These are phyloP conservation scores for Podaxis sp. DNA, from an alignment of 768 basidiomycete species.

Conservation along the genomic window DNA sequence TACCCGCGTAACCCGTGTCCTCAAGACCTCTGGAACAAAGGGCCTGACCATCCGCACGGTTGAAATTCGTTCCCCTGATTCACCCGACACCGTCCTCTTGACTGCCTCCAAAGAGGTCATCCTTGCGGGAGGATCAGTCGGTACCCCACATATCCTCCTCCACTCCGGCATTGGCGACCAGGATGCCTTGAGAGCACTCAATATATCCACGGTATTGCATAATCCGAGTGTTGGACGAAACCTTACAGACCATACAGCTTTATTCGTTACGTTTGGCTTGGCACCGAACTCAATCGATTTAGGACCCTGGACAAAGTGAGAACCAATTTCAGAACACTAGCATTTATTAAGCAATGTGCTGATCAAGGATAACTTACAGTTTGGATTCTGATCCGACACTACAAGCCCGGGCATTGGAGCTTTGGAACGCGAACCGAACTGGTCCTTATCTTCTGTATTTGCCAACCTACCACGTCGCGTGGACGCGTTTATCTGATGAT, in stretches of 20 bases:
- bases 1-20: slow-evolving; percentile 25
- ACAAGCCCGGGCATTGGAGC: slow-evolving; percentile 9
- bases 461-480: slow-evolving; percentile 11
- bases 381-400: not conserved
- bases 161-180: slow-evolving; percentile 21
- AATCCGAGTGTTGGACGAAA: slow-evolving; percentile 30
- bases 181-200: slow-evolving; percentile 14
- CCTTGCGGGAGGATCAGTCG: slow-evolving; percentile 17
- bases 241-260: slow-evolving; percentile 25
- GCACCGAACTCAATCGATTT: slow-evolving; percentile 9
- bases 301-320: slow-evolving; percentile 13
- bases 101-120: slow-evolving; percentile 24
- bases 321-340: too few species aligned
- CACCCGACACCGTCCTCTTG: slow-evolving; percentile 1
- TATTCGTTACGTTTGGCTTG: not conserved
- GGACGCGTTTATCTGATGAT: slow-evolving; percentile 10
- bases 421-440: slow-evolving; percentile 17
- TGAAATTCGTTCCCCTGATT: slow-evolving; percentile 9
- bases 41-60: slow-evolving; percentile 13
- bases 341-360: not conserved
- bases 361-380: not conserved
- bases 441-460: not conserved
- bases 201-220: slow-evolving; percentile 25
- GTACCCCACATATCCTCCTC: slow-evolving; percentile 19
- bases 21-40: not conserved